phyloP scores from a whole-genome alignment of 164 flowering plant species.

The Stephania cephalantha region DNA sequence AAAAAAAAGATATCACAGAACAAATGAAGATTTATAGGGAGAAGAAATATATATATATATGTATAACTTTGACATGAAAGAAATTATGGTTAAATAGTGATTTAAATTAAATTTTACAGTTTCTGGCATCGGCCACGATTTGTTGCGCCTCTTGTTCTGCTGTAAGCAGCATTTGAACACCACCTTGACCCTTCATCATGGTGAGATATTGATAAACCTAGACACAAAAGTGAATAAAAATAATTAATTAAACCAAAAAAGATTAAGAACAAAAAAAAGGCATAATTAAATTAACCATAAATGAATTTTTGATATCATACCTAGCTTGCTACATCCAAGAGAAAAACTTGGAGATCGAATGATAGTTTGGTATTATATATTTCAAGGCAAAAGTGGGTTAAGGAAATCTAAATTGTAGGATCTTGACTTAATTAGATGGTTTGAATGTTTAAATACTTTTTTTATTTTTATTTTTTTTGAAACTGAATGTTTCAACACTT shows the following conservation, averaged over 20 bases:
- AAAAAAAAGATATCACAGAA: too few relatives aligned
- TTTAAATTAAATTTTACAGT: slow-evolving; percentile 24
- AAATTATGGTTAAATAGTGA: not conserved
- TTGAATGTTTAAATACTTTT: too few relatives aligned
- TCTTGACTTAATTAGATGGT: too few relatives aligned
- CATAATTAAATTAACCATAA: not conserved
- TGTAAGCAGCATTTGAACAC: slow-evolving; percentile 57
- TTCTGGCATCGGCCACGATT: slow-evolving; percentile 45
- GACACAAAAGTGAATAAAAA: not conserved
- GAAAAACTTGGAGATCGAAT: not conserved
- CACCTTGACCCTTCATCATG: slow-evolving; percentile 57
- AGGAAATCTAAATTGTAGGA: too few relatives aligned
- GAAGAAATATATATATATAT: not conserved
- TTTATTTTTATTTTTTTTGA: too few relatives aligned
- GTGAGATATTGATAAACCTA: not conserved
- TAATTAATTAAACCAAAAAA: not conserved
- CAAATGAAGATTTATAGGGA: not conserved
- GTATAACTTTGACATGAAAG: not conserved
- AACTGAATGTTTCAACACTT: too few relatives aligned
- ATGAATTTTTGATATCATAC: not conserved
- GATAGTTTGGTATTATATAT: not conserved
- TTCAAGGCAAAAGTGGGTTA: too few relatives aligned
- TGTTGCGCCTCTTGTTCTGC: slow-evolving; percentile 72
- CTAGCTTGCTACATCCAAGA: not conserved
- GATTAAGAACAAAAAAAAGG: not conserved